phyloP scores from a whole-genome alignment of 345 rosid genomes.

The Aegle marmelos region DNA sequence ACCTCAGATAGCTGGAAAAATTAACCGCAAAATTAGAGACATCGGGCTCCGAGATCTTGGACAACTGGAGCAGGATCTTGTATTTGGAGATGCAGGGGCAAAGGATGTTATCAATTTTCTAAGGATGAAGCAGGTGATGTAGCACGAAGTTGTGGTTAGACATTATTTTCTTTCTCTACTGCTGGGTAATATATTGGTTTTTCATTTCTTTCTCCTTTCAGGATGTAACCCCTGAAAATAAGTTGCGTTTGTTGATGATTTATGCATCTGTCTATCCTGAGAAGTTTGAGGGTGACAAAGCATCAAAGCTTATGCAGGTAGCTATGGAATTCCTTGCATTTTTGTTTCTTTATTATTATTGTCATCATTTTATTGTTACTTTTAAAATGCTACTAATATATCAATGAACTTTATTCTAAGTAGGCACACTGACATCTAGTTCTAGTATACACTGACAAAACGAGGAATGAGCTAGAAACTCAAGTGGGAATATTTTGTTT shows the following conservation, averaged over 20 bases:
- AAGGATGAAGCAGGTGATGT: slow-evolving; percentile 66
- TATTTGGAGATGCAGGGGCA: slow-evolving; percentile 93
- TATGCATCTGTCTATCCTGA: slow-evolving; percentile 83
- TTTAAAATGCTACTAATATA: background rate
- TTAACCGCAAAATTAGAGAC: slow-evolving; percentile 66
- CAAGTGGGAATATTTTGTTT: background rate
- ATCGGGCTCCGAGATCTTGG: slow-evolving; percentile 78
- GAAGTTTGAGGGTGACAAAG: slow-evolving; percentile 94
- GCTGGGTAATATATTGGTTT: background rate
- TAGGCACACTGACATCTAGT: background rate
- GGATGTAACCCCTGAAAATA: slow-evolving; percentile 76
- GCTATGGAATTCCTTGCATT: slow-evolving; percentile 13
- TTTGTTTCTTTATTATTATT: too few relatives aligned
- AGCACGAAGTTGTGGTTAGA: background rate
- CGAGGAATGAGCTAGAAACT: background rate
- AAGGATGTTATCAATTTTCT: slow-evolving; percentile 80
- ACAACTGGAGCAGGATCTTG: slow-evolving; percentile 97
- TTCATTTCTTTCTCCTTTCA: slow-evolving; percentile 24
- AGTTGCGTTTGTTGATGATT: slow-evolving; percentile 87
- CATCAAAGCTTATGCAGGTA: slow-evolving; percentile 90
- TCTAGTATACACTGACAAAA: background rate
- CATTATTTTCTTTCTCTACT: background rate
- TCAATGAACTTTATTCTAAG: background rate
- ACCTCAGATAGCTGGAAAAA: slow-evolving; percentile 80
- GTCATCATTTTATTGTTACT: background rate